Conservation (phyloP, 495 filamentous ascomycete genomes). For the Penicillium herquei region DNA sequence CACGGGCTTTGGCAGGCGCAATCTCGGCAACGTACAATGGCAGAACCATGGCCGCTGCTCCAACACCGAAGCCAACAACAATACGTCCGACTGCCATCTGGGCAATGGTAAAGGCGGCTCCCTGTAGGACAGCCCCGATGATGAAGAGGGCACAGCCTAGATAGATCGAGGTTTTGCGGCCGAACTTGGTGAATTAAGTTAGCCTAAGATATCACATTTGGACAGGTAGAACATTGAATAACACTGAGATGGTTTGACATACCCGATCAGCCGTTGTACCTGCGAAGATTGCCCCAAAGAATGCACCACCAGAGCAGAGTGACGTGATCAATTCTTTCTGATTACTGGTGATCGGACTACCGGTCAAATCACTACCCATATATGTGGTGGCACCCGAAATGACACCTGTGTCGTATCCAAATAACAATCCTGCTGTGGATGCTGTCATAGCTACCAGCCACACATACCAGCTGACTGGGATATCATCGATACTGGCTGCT, state of each 20-base stretch:
- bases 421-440: conserved; percentile 37
- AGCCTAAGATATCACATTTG: not conserved
- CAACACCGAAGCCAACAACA: conserved; percentile 55
- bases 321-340: conserved; percentile 51
- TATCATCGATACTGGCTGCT: conserved; percentile 9
- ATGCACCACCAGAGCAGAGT: conserved; percentile 46
- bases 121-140: conserved; percentile 45
- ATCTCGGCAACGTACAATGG: conserved; percentile 47
- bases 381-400: conserved; percentile 49
- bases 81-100: conserved; percentile 53
- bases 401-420: conserved; percentile 50
- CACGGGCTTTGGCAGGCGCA: conserved; percentile 49
- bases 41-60: conserved; percentile 53
- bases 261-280: conserved; percentile 47
- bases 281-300: conserved; percentile 53
- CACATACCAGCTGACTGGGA: conserved; percentile 21
- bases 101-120: conserved; percentile 45
- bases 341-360: conserved; percentile 24
- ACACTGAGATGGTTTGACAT: not conserved
- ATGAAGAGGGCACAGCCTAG: conserved; percentile 49
- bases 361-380: conserved; percentile 31
- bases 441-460: conserved; percentile 41
- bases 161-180: conserved; percentile 51
- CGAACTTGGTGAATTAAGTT: conserved; percentile 22
- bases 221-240: not conserved